phyloP scores from a whole-genome alignment of 805 yeast genomes.

The Ogataea haglerorum region DNA sequence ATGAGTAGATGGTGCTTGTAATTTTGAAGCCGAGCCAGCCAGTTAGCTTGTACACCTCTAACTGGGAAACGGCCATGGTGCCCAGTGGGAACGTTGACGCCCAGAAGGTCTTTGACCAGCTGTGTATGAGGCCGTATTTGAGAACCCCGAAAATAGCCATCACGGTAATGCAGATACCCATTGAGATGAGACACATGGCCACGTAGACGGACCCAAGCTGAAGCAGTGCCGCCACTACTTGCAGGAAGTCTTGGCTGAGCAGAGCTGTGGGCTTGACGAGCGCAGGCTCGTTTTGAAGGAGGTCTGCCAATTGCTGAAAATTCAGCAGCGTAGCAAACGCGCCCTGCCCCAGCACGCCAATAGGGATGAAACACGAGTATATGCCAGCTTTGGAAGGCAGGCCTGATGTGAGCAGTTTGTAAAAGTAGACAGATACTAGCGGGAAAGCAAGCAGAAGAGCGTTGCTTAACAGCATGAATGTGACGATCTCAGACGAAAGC shows the following conservation, averaged over 20 bases:
- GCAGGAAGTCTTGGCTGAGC: slow-evolving; percentile 6
- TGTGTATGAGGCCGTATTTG: slow-evolving; percentile 30
- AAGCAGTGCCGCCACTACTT: slow-evolving; percentile 7
- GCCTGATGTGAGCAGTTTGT: slow-evolving; percentile 56
- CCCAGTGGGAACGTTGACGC: slow-evolving; percentile 89
- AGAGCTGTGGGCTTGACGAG: slow-evolving; percentile 11
- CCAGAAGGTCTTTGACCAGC: slow-evolving; percentile 64
- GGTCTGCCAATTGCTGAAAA: slow-evolving; percentile 17
- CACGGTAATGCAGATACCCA: slow-evolving; percentile 39
- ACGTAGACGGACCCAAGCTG: slow-evolving; percentile 18
- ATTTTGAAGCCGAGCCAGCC: slow-evolving; percentile 58
- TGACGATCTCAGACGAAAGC: slow-evolving; percentile 49
- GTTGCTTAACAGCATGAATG: slow-evolving; percentile 63
- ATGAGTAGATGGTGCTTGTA: slow-evolving; percentile 59
- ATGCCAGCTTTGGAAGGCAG: slow-evolving; percentile 53
- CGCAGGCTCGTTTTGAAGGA: slow-evolving; percentile 12
- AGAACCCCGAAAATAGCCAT: slow-evolving; percentile 37
- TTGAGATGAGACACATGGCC: slow-evolving; percentile 29
- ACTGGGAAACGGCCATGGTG: slow-evolving; percentile 64
- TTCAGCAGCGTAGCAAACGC: slow-evolving; percentile 54
- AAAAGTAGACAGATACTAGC: slow-evolving; percentile 52
- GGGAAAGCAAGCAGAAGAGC: slow-evolving; percentile 61
- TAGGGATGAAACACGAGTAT: slow-evolving; percentile 70
- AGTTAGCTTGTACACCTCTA: slow-evolving; percentile 46
- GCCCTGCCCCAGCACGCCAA: slow-evolving; percentile 88